These are phyloP conservation scores for Aspergillus thermomutatus DNA, from an alignment of 2,329 filamentous ascomycete species.

Conservation along the genomic window DNA sequence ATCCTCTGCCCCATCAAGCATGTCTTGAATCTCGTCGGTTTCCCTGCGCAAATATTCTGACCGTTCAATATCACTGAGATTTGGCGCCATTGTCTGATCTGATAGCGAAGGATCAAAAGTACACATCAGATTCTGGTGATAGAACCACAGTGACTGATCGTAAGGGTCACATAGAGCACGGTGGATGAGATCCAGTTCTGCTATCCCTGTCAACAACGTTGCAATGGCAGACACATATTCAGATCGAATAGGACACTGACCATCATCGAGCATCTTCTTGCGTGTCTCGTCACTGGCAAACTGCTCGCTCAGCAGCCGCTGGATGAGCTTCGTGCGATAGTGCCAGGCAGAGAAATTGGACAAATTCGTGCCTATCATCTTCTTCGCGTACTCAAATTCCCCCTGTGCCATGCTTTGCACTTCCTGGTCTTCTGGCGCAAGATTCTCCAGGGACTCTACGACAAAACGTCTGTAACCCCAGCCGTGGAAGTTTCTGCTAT, in stretches of 20 bases:
- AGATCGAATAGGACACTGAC: constrained; percentile 38
- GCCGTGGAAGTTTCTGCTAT: constrained; percentile 91
- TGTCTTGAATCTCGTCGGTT: constrained; percentile 68
- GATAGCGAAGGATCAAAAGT: constrained; percentile 56
- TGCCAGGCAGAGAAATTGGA: constrained; percentile 99
- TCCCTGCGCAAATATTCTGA: constrained; percentile 65
- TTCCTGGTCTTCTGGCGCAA: constrained; percentile 31
- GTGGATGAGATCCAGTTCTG: constrained; percentile 72
- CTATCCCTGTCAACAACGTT: constrained; percentile 3
- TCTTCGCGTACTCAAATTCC: constrained; percentile 87
- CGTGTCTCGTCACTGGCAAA: constrained; percentile 61
- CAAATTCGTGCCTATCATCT: constrained; percentile 78
- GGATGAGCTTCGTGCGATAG: constrained; percentile 78
- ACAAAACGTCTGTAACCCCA: constrained; percentile 88
- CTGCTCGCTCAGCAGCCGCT: constrained; percentile 69
- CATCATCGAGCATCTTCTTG: constrained; percentile 67
- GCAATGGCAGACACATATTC: background rate
- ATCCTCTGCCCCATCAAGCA: constrained; percentile 63
- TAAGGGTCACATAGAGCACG: constrained; percentile 84
- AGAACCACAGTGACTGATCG: constrained; percentile 96
- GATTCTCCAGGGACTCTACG: constrained; percentile 69
- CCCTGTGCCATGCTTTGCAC: constrained; percentile 66
- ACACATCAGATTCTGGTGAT: constrained; percentile 82
- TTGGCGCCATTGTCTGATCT: constrained; percentile 60
- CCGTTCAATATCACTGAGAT: constrained; percentile 60